Conservation (phyloP, 805 yeast species). For the Spencermartinsiella europaea region DNA sequence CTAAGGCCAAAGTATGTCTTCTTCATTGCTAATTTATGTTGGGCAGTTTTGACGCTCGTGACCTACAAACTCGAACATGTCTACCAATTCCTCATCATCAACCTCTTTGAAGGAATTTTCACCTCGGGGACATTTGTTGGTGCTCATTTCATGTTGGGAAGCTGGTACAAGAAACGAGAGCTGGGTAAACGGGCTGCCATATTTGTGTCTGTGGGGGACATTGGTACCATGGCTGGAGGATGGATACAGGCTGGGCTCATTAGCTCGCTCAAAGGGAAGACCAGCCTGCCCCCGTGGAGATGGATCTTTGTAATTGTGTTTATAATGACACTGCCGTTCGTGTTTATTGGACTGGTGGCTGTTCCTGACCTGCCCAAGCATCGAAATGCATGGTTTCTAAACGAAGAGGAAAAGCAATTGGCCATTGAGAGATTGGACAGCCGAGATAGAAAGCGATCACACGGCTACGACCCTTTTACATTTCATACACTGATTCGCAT, state of each 20-base stretch:
- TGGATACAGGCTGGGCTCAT: constrained; percentile 49
- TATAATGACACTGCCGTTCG: constrained; percentile 39
- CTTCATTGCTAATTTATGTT: constrained; percentile 26
- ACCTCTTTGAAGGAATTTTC: constrained; percentile 30
- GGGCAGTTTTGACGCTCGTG: constrained; percentile 25
- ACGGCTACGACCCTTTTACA: background rate
- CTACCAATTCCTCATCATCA: constrained; percentile 23
- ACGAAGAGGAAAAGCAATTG: constrained; percentile 25
- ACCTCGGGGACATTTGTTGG: constrained; percentile 29
- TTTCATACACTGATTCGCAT: background rate
- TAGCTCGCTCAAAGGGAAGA: constrained; percentile 38
- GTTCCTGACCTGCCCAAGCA: constrained; percentile 49
- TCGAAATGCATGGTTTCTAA: constrained; percentile 22
- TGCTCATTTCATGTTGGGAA: constrained; percentile 25
- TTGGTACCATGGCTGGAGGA: constrained; percentile 5
- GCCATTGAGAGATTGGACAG: constrained; percentile 16
- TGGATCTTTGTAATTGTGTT: constrained; percentile 63
- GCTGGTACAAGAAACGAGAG: constrained; percentile 37
- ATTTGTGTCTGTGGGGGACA: constrained; percentile 3
- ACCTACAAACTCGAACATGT: constrained; percentile 22
- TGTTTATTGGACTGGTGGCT: constrained; percentile 36
- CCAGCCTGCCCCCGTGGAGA: constrained; percentile 50
- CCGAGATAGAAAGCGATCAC: background rate
- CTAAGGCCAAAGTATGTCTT: constrained; percentile 12
- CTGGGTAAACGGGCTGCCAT: constrained; percentile 35